phyloP scores from a whole-genome alignment of 805 yeast genomes.

The Barnettozyma botsteinii region DNA sequence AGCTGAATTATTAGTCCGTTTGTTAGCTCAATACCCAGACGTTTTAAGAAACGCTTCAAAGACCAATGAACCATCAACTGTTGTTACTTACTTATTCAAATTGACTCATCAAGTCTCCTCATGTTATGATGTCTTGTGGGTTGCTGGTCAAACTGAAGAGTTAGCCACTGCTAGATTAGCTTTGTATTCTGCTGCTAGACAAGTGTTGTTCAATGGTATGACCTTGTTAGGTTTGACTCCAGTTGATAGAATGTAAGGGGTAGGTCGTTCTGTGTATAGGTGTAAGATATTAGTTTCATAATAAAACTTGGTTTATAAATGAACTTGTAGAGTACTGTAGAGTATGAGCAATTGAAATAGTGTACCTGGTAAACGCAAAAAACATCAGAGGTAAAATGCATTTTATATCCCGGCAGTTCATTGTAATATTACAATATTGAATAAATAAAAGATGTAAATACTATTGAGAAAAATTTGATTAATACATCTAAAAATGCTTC shows the following conservation, averaged over 20 bases:
- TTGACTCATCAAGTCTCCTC: constrained; percentile 91
- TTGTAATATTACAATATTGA: too few species aligned
- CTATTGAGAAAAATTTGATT: too few species aligned
- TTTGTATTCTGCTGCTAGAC: constrained; percentile 82
- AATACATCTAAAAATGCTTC: too few species aligned
- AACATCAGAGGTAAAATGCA: too few species aligned
- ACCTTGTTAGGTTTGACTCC: constrained; percentile 87
- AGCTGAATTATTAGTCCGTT: constrained; percentile 67
- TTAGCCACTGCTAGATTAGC: constrained; percentile 90
- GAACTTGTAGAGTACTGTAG: too few species aligned
- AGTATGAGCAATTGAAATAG: too few species aligned
- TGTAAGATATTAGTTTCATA: too few species aligned
- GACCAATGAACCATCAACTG: constrained; percentile 86
- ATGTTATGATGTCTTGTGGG: constrained; percentile 95
- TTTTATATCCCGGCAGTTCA: too few species aligned
- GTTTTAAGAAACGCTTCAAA: constrained; percentile 74
- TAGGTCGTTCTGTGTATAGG: too few species aligned
- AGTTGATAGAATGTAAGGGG: constrained; percentile 85
- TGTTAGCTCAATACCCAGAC: constrained; percentile 88
- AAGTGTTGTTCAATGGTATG: constrained; percentile 88
- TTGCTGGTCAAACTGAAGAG: constrained; percentile 87
- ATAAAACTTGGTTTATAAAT: too few species aligned
- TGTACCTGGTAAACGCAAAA: too few species aligned
- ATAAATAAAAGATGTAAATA: too few species aligned
- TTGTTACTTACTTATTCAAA: constrained; percentile 89